phyloP scores from a whole-genome alignment of 441 rosid genomes.

The Gossypium schwendimanii region DNA sequence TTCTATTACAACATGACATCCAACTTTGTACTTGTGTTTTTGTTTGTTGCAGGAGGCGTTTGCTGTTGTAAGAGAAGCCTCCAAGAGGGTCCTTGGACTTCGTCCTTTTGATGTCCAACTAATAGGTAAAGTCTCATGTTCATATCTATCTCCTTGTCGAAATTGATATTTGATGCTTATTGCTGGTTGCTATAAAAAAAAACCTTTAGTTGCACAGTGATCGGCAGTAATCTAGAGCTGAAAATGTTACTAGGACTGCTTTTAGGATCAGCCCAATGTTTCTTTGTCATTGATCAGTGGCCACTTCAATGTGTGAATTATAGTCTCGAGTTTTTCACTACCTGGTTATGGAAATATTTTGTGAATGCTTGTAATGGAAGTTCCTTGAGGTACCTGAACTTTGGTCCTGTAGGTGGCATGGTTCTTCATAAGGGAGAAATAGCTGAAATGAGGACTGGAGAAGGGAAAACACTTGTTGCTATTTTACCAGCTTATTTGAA shows the following conservation, averaged over 20 bases:
- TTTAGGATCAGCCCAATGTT: not conserved
- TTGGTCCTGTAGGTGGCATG: constrained; percentile 63
- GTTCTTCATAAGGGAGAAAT: constrained; percentile 97
- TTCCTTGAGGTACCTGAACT: not conserved
- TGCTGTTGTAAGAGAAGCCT: constrained; percentile 92
- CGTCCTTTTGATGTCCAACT: constrained; percentile 89
- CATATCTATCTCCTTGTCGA: not conserved
- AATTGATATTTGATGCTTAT: not conserved
- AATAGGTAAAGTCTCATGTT: constrained; percentile 43
- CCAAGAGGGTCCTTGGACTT: constrained; percentile 82
- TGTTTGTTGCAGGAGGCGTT: constrained; percentile 60
- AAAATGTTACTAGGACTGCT: not conserved
- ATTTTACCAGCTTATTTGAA: constrained; percentile 90
- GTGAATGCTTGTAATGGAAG: not conserved
- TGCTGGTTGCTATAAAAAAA: not conserved
- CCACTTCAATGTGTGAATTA: not conserved
- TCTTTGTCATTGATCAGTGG: not conserved
- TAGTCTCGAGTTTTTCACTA: not conserved
- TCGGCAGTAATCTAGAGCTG: not conserved
- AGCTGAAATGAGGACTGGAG: constrained; percentile 98
- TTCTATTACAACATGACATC: not conserved
- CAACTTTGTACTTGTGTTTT: not conserved
- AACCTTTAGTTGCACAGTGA: not conserved
- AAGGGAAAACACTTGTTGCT: constrained; percentile 97
- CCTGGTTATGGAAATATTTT: not conserved